Conservation (phyloP, 139 green algal species). For the Coelastrella sp. region DNA sequence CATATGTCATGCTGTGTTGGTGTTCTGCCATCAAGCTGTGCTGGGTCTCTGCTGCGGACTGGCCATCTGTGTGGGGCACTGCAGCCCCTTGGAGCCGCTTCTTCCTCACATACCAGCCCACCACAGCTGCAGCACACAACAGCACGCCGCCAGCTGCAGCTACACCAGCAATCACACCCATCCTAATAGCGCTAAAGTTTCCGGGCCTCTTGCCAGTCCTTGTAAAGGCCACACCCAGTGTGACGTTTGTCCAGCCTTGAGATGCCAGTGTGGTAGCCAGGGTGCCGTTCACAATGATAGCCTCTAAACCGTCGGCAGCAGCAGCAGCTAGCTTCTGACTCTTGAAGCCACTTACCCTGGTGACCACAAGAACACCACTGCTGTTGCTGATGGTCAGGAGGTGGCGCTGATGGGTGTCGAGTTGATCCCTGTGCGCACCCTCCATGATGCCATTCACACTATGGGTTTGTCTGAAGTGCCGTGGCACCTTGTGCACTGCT, state of each 20-base stretch:
- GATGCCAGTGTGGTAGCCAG: not conserved
- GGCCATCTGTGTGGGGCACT: not conserved
- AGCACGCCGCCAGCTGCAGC: not conserved
- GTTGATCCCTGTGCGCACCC: too few relatives aligned
- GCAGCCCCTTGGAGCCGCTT: not conserved
- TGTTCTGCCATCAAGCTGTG: not conserved
- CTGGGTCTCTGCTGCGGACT: not conserved
- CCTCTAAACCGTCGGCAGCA: not conserved
- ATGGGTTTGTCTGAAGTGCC: not conserved
- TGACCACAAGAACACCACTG: not conserved
- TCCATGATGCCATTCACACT: not conserved
- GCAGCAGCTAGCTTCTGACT: not conserved
- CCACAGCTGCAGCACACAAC: not conserved
- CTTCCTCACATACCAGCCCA: not conserved
- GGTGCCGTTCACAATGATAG: constrained; percentile 15
- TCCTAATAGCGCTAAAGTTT: not conserved
- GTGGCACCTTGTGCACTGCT: not conserved
- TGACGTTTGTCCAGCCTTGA: constrained; percentile 2
- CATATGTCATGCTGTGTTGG: not conserved
- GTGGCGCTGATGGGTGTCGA: not conserved
- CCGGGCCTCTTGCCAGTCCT: not conserved
- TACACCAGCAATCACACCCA: not conserved
- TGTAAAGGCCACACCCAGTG: not conserved
- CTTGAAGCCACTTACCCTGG: constrained; percentile 10
- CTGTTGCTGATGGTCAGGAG: constrained; percentile 3